Evolutionary conservation across 352 stramenopile genomes (phyloP), one percentile per base, ranked within the genome.

Genomic region (Pilasporangium apinafurcum): DNA sequence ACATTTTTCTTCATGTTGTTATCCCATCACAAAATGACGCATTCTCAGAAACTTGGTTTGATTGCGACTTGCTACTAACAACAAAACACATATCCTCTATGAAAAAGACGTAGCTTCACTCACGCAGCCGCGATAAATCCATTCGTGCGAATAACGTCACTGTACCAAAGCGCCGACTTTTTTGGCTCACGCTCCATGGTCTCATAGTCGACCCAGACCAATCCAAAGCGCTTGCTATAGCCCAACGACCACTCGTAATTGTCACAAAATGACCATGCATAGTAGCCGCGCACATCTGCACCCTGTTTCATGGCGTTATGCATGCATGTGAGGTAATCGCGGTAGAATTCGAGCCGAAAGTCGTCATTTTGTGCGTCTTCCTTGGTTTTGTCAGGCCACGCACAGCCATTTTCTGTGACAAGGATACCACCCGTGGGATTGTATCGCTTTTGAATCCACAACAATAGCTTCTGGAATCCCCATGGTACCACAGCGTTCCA

Each of bases 381-480:
- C 45, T 95, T 85, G 37, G 86, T 63, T 44, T 74, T 72, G 33
- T 72, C 67, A 1, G 72, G 53, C 43, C 65, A 70, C 9, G 81
- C 74, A 22, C 72, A 87, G 25, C 93, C 93, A 61, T 98, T 98
- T 56, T 98, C 93, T 2, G 93, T 98, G 7, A 97, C 80, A 32
- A 82, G 62, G 34, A 97, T 95, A 25, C 73, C 59, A 24, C 72
- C 70, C 18, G 62, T 48, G 5, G 73, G 59, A 12, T 63, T 47
- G 60, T 97, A 97, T 30, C 86, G 72, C 20, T 90, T 59, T 35
- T 88, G 53, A 47, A 98, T 91, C 82, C 86, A 97, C 8, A 87
- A 30, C 13, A 98, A 51, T 14, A 97, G 53, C 47, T 95, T 90
- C 44, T 84, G 69, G 37, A 95, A 86, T 33, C 90, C 91, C 62